Evolutionary conservation across 768 basidiomycete genomes (phyloP).

Genomic region (Boletus tomentosulus): DNA sequence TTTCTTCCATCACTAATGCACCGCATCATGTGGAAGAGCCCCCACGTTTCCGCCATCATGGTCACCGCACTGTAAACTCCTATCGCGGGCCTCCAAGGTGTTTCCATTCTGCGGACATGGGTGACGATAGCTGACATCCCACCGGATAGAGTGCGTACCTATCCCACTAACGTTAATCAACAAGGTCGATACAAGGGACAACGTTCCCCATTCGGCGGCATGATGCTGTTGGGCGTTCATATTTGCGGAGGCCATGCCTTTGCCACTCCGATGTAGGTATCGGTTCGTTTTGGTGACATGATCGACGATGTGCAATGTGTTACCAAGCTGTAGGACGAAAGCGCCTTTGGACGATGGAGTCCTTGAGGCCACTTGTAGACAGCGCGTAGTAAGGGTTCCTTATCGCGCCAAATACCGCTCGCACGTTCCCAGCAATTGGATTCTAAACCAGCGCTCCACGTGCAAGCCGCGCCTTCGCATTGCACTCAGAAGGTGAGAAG

Average conservation of each 20-base stretch:
- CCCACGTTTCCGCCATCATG: conserved; percentile 1
- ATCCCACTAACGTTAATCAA: neutral
- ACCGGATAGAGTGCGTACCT: neutral
- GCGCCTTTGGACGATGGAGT: neutral
- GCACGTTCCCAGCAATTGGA: conserved; percentile 1
- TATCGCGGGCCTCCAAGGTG: neutral
- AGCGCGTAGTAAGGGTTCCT: neutral
- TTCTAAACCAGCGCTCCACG: neutral
- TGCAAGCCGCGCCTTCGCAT: conserved; percentile 4
- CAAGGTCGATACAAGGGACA: neutral
- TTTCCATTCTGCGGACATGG: conserved; percentile 10
- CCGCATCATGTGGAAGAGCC: neutral
- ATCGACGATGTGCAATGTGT: neutral
- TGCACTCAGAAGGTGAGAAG: conserved; percentile 21
- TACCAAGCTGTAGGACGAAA: neutral
- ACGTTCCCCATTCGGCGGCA: neutral
- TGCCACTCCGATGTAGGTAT: neutral
- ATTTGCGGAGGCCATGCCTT: neutral
- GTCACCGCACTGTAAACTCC: neutral
- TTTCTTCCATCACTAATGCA: neutral
- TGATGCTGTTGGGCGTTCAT: neutral
- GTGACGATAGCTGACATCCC: neutral
- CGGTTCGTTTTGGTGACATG: neutral
- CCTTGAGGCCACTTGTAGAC: neutral
- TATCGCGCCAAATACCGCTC: neutral